Base-by-base conservation (phyloP, 768 basidiomycete genomes). In the Lactarius akahatsu region DNA sequence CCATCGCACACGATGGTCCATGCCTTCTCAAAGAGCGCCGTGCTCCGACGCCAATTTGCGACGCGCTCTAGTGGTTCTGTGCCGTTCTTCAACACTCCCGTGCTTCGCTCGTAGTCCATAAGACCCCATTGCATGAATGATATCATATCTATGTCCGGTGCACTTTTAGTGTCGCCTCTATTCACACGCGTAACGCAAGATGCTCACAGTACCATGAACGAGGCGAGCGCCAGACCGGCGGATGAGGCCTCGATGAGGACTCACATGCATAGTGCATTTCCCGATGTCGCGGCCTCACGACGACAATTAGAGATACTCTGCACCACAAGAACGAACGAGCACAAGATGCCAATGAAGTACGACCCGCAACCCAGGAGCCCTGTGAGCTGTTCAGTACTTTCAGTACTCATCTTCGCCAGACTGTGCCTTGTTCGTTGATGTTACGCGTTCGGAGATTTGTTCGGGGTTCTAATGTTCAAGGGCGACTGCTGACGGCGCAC, bases 1-100 rank as follows among this genome's bases (percentile, higher is more conserved):
- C 80, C 79, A 23, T 41, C 74, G 26, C 62, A 62, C 16, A 83
- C 81, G 59, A 72, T 71, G 2, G 66, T 61, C 81, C 81, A 82
- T 2, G 87, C 86, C 74, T 89, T 81, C 72, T 87, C 83, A 69
- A 90, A 89, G 0, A 89, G 77, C 0, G 77, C 77, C 0, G 87
- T 87, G 26, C 83, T 63, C 20, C 75, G 60, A 1, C 89, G 79
- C 88, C 88, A 89, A 10, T 74, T 72, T 4, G 82, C 77, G 26
- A 87, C 57, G 20, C 82, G 78, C 11, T 72, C 60, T 9, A 77
- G 28, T 7, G 66, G 23, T 8, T 32, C 58, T 23, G 69, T 64
- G 8, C 66, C 32, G 16, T 38, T 50, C 30, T 15, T 43, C 18
- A 20, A 43, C 43, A 20, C 55, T 2, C 47, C 28, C 34, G 34